Conservation (phyloP, 2,329 filamentous ascomycete genomes). For the Colletotrichum acutatum region DNA sequence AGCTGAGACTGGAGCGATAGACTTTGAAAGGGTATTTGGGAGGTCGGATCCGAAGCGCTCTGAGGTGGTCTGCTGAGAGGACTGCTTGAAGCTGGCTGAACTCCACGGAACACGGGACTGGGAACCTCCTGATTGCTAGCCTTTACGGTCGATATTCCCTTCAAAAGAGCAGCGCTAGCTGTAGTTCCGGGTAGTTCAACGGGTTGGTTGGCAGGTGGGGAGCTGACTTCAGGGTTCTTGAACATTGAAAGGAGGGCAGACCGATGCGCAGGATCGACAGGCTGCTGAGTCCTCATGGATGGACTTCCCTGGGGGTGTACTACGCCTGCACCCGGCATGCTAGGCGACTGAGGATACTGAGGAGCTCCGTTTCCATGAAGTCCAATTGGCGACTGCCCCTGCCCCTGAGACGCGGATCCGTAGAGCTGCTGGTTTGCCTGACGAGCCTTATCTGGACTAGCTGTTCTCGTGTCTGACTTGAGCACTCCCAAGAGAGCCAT, state of each 20-base stretch:
- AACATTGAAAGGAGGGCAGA: conserved; percentile 65
- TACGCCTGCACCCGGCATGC: neutral
- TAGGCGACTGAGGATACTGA: neutral
- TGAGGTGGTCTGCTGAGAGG: conserved; percentile 30
- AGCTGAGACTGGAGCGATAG: conserved; percentile 21
- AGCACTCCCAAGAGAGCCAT: conserved; percentile 53
- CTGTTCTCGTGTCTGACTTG: conserved; percentile 42
- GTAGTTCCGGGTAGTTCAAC: conserved; percentile 32
- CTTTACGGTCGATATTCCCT: conserved; percentile 16
- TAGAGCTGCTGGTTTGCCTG: neutral
- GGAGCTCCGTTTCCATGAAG: neutral
- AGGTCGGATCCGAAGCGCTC: neutral
- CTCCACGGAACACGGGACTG: conserved; percentile 7
- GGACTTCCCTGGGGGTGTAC: neutral
- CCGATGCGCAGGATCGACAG: conserved; percentile 50
- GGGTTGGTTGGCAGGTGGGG: conserved; percentile 5
- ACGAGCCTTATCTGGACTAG: neutral
- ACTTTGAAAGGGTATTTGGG: conserved; percentile 13
- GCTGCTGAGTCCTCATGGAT: conserved; percentile 42
- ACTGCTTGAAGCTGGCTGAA: conserved; percentile 29
- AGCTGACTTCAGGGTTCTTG: conserved; percentile 51
- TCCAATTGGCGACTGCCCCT: neutral
- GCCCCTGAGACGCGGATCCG: neutral
- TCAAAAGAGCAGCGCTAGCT: conserved; percentile 20
- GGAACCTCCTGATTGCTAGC: neutral